Evolutionary conservation across 441 rosid genomes (phyloP), one percentile per base, ranked within the genome.

Genomic region (Melastoma candidum): DNA sequence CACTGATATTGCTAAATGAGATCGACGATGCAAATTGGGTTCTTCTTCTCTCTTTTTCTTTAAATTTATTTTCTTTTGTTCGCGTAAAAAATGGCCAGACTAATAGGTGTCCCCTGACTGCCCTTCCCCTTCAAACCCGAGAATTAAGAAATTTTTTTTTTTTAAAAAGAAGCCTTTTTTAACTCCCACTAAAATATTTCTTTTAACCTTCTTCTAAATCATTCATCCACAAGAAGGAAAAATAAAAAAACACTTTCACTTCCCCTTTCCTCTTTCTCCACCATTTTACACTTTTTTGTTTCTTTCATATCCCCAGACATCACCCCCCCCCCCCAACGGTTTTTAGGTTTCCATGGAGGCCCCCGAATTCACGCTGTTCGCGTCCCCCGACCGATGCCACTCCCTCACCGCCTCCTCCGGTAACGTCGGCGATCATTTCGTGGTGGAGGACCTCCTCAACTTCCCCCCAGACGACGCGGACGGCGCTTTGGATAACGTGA

Each of bases 361-460:
- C 2, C 81, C 84, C 4, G 77, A 79, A 57, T 74, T 71, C 71
- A 71, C 46, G 47, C 79, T 71, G 55, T 73, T 75, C 61, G 24
- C 74, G 17, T 36, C 41, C 41, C 63, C 77, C 0, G 83, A 73
- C 54, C 78, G 64, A 14, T 79, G 59, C 45, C 70, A 61, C 46
- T 11, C 12, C 59, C 14, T 24, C 12, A 0, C 13, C 12, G 51
- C 74, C 11, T 49, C 59, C 13, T 73, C 72, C 36, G 52, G 70
- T 26, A 77, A 74, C 25, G 77, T 57, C 7, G 74, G 68, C n/a
- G 90, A 90, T 63, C 83, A 84, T 59, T 92, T 92, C 76, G 69
- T 69, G 3, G 97, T 92, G 1, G 98, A 90, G 60, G 96, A 90
- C 71, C 89, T 90, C 6, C 63, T 90, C 12, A 93, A 90, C 68